These are phyloP conservation scores for Fusarium compactum DNA, from an alignment of 2,329 filamentous ascomycete species.

Conservation along the genomic window DNA sequence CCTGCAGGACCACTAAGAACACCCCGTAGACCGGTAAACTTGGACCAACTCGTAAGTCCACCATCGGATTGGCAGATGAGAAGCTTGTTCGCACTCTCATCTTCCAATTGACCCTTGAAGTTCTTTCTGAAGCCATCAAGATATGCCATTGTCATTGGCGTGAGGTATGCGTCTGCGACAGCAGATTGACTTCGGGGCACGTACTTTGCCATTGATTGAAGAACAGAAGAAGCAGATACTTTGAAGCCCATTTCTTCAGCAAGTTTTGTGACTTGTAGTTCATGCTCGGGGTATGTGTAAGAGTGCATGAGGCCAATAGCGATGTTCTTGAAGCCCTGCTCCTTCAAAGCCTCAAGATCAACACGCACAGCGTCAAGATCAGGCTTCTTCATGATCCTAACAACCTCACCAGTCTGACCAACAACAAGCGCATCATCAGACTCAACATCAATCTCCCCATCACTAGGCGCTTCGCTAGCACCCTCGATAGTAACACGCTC, in stretches of 20 bases:
- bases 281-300: conserved; percentile 72
- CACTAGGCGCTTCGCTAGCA: conserved; percentile 76
- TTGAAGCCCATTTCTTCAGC: conserved; percentile 58
- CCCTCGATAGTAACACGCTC: conserved; percentile 80
- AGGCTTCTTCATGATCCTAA: conserved; percentile 73
- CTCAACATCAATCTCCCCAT: conserved; percentile 59
- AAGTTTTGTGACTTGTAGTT: conserved; percentile 52
- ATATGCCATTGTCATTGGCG: conserved; percentile 54
- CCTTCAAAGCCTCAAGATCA: conserved; percentile 71
- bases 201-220: conserved; percentile 59
- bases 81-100: conserved; percentile 49
- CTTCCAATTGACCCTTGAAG: conserved; percentile 44
- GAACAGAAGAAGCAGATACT: conserved; percentile 53
- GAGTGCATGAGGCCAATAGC: conserved; percentile 79
- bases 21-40: conserved; percentile 46
- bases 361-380: conserved; percentile 64
- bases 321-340: conserved; percentile 65
- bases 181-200: conserved; percentile 60
- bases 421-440: conserved; percentile 69
- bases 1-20: conserved; percentile 48
- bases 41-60: conserved; percentile 45
- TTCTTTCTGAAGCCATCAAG: conserved; percentile 51
- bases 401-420: conserved; percentile 75
- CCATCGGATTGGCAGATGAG: conserved; percentile 48
- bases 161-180: conserved; percentile 59